Conservation (phyloP, 2,329 filamentous ascomycete genomes). For the Helotiales sp. region DNA sequence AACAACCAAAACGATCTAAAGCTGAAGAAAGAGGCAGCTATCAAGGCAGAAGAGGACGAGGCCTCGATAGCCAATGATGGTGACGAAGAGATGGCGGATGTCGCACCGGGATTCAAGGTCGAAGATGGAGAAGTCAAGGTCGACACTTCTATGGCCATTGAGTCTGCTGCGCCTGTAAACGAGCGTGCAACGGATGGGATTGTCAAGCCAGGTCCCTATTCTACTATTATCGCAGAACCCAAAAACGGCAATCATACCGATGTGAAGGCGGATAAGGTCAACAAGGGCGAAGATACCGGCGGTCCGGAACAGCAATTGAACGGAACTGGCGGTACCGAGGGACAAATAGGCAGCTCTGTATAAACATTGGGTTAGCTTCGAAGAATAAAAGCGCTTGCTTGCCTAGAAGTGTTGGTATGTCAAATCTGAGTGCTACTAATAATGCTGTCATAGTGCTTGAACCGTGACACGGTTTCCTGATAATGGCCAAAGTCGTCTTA, state of each 20-base stretch:
- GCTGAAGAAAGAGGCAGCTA: conserved; percentile 22
- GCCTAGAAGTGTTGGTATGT: not conserved
- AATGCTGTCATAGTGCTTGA: no score
- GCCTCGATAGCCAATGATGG: not conserved
- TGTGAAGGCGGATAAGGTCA: conserved; percentile 27
- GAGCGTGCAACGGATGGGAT: conserved; percentile 9
- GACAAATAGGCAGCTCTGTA: conserved; percentile 21
- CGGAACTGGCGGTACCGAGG: conserved; percentile 22
- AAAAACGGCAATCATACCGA: conserved; percentile 16
- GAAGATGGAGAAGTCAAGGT: conserved; percentile 27
- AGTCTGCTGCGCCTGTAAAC: conserved; percentile 21
- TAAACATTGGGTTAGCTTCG: conserved; percentile 5
- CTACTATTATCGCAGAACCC: conserved; percentile 18
- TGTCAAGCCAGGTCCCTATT: conserved; percentile 29
- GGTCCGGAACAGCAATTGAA: conserved; percentile 23
- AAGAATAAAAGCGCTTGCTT: conserved; percentile 3
- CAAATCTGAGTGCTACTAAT: conserved; percentile 29
- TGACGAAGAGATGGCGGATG: not conserved
- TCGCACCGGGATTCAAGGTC: conserved; percentile 20
- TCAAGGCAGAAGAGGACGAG: conserved; percentile 11
- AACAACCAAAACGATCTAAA: conserved; percentile 46
- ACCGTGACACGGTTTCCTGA: no score
- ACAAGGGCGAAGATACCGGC: conserved; percentile 25
- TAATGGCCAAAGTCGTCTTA: no score
- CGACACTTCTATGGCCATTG: conserved; percentile 24